Base-by-base conservation (phyloP, 1,284 basidiomycete genomes). In the Neonothopanus nambi region DNA sequence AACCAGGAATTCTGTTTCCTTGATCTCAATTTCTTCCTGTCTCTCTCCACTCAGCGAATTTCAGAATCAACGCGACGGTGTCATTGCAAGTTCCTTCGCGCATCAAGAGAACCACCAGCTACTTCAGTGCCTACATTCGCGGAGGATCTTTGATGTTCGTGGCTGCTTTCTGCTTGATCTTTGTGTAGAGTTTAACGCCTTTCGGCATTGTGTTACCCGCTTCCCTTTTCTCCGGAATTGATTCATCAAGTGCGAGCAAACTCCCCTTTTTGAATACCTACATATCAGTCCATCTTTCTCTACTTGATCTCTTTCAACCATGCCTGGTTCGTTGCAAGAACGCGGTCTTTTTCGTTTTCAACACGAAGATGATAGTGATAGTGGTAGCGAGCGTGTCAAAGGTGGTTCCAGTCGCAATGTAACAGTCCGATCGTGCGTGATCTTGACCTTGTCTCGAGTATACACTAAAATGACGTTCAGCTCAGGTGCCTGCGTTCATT, bases 401-500 rank as follows among this genome's bases (percentile, higher is more conserved):
- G 20, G 36, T 51, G 17, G 24, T 11, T 15, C 15, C 28, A 28
- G 26, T 37, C 45, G 46, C 23, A 40, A n/a, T 23, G 18, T 26
- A 15, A 20, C 52, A 26, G 28, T 46, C 6, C 40, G 35, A 41
- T 36, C 39, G 37, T 47, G 21, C 40, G 45, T 48, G 21, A 18
- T 17, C 24, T 28, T 9, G 30, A 37, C 20, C 3, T 15, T n/a
- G 33, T 39, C 17, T 28, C 20, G 30, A 17, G 36, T 43, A 24
- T 28, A 45, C 49, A 43, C 18, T 41, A 5, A 43, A 18, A 37
- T 36, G 17, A 17, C 37, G 21, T 21, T 11, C 51, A 77, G 76
- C 43, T 69, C 72, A 52, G 72, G 75, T 23, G 81, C 80, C 15
- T 84, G 81, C 63, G 74, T 76, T 18, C 78, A 82, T 58, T 85